Evolutionary conservation across 2,329 filamentous ascomycete species (phyloP).

Genomic region (Geosmithia morbida): DNA sequence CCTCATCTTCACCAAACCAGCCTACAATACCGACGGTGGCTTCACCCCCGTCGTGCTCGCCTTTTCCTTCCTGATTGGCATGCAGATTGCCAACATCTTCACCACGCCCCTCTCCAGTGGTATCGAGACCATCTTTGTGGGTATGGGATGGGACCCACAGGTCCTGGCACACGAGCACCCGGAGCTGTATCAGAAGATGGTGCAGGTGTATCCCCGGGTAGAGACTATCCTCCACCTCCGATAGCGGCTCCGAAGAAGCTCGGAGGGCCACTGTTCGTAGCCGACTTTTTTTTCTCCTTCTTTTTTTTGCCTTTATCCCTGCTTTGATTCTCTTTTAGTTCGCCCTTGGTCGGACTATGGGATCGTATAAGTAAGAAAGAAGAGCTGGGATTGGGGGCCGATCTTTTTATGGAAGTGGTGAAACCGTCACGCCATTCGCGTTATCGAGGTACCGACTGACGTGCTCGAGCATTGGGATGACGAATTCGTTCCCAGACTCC

Average conservation of each 20-base stretch:
- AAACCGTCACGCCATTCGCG: no score
- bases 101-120: slow-evolving; percentile 77
- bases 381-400: no score
- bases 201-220: slow-evolving; percentile 70
- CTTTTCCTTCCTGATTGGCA: slow-evolving; percentile 76
- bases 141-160: slow-evolving; percentile 52
- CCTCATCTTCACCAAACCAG: slow-evolving; percentile 64
- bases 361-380: no score
- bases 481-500: no score
- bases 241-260: neutral
- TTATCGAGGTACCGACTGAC: no score
- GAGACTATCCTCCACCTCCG: slow-evolving; percentile 48
- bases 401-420: no score
- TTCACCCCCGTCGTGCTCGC: slow-evolving; percentile 71
- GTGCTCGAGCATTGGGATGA: no score
- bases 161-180: slow-evolving; percentile 70
- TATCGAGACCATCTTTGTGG: slow-evolving; percentile 87
- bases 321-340: no score
- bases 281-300: neutral
- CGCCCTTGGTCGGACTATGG: no score
- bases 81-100: slow-evolving; percentile 83
- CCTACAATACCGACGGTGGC: slow-evolving; percentile 53
- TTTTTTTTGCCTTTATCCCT: neutral
- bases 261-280: no score
- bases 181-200: slow-evolving; percentile 67